Evolutionary conservation across 1,284 basidiomycete species (phyloP), one percentile per base, ranked within the genome.

Genomic region (Trichosporon sp.): DNA sequence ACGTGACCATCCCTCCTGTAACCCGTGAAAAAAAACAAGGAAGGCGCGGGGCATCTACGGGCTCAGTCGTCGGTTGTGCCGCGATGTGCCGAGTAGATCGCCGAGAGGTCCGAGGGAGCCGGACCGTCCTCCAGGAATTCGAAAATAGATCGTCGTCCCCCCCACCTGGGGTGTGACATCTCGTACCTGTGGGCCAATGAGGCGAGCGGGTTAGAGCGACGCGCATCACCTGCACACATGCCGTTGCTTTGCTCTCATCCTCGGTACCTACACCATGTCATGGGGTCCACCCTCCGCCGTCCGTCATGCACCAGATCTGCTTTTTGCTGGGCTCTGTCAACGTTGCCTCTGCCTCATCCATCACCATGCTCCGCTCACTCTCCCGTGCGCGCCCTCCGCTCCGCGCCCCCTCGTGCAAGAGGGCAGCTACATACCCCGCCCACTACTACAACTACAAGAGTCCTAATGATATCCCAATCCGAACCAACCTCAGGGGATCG

Each of bases 391-490:
- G 59, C 12, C 32, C 31, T 2, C 59, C 59, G 5, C 31, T 63
- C 31, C 59, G 59, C 31, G 31, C 59, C 16, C 59, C 59, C 14
- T 8, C 59, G 1, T 4, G 31, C 31, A 16, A 1, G 31, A 35
- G 59, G 7, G 59, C 51, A 2, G 51, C 51, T 19, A 54, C 51
- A 7, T 54, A 54, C 21, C 51, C 51, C 19, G 51, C 51, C 6
- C 51, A 54, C 51, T 35, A 63, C 21, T 69, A 69, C 37, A 61
- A 69, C 73, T 31, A 70, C 68, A 56, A 73, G 46, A 71, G 78
- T 66, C 80, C 80, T 73, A 81, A 78, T 59, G 69, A 76, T 61
- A 67, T 80, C 12, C 80, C 80, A 48, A 80, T 81, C 70, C 70
- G 78, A 21, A 65, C 69, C 19, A 70, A 67, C 59, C 69, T 76